Base-by-base conservation (phyloP, 306 rosid species). In the Cicer arietinum region DNA sequence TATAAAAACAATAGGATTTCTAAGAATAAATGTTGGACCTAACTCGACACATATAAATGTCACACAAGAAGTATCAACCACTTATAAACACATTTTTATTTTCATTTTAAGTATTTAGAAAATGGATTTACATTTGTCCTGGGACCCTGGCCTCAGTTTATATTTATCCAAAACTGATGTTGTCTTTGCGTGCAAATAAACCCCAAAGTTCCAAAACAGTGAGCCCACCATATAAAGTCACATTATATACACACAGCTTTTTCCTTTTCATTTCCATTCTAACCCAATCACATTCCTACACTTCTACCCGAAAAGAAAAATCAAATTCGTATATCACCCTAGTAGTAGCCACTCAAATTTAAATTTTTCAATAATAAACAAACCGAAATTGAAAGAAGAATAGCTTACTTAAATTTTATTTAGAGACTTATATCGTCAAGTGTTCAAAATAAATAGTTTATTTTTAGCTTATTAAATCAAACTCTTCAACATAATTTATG, bases 221-320 rank as follows among this genome's bases (percentile, higher is more conserved):
- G 65, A 13, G 57, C 46, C 56, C 53, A 41, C 66, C 56, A 60
- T 0, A 35, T 30, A 20, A 61, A 61, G 47, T 62, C 25, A 62
- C n/a, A 57, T 22, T 22, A 8, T 22, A 8, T n/a, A 1, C 20
- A 39, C 35, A 4, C 68, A 62, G n/a, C 9, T 8, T 8, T 41
- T 40, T 63, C 13, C 48, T 62, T n/a, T 65, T 37, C 52, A 10
- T 43, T 65, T 16, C 17, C 70, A 65, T 65, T 52, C 39, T 65
- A 65, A 65, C 40, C 70, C 53, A 65, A 18, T 65, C 70, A 2
- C 16, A 17, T 42, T 65, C 70, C 40, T 42, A 64, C 52, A 64
- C n/a, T 37, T 61, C 11, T 61, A 61, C 18, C 67, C 16, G 10
- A 2, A 9, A 2, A 16, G 3, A 17, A 10, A 42, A 64, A 9